A percentile compares a stretch with the other conserved stretches of the same genome.
phyloP scores from a whole-genome alignment of 495 filamentous ascomycete genomes.

The Penicillium longicatenatum region DNA sequence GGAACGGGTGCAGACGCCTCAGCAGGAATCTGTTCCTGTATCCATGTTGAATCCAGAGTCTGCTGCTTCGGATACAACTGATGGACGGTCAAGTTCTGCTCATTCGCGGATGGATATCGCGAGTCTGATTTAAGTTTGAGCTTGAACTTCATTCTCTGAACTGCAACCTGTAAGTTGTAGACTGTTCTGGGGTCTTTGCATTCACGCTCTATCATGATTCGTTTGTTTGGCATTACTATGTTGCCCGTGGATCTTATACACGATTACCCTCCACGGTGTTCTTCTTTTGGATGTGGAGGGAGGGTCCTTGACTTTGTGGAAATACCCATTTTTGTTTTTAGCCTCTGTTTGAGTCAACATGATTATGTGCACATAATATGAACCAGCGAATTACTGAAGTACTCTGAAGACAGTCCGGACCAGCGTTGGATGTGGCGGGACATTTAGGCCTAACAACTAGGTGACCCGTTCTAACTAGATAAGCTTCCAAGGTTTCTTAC shows the following conservation, averaged over 20 bases:
- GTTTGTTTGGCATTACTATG: neutral
- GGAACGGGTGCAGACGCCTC: slow-evolving; percentile 5
- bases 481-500: no score
- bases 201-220: neutral
- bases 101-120: slow-evolving; percentile 75
- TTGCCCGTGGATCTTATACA: neutral
- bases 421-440: no score
- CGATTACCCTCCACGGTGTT: neutral
- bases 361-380: slow-evolving; percentile 1
- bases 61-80: slow-evolving; percentile 40
- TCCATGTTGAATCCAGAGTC: slow-evolving; percentile 36
- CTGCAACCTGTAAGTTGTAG: neutral
- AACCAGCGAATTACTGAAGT: neutral
- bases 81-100: slow-evolving; percentile 36
- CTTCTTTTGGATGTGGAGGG: slow-evolving; percentile 1
- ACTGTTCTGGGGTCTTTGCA: neutral
- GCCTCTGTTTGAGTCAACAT: neutral
- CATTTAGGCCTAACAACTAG: no score
- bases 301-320: neutral
- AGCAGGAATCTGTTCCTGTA: slow-evolving; percentile 25
- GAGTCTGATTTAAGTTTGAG: slow-evolving; percentile 62
- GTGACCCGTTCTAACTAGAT: no score
- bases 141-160: neutral
- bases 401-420: no score
- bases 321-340: slow-evolving; percentile 8